These are phyloP conservation scores for Scleromitrula shiraiana DNA, from an alignment of 2,329 filamentous ascomycete genomes.

Conservation along the genomic window DNA sequence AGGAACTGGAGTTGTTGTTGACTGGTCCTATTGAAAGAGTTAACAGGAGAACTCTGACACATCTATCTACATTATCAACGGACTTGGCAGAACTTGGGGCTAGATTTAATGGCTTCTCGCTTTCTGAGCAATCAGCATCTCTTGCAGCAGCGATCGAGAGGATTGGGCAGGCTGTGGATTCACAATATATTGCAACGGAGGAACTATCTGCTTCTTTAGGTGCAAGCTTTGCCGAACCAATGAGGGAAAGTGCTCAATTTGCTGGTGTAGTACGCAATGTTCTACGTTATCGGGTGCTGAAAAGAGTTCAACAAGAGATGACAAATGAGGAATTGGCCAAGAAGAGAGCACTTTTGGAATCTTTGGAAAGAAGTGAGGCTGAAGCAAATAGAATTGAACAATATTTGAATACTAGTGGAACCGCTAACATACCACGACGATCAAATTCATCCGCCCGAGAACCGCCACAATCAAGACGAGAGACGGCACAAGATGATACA, in stretches of 20 bases:
- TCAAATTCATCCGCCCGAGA: constrained; percentile 53
- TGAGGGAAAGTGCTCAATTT: constrained; percentile 96
- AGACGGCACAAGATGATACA: constrained; percentile 63
- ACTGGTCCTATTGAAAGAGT: constrained; percentile 96
- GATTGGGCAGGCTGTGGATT: constrained; percentile 88
- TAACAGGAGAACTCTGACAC: constrained; percentile 79
- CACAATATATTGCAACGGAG: constrained; percentile 91
- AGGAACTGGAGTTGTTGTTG: constrained; percentile 80
- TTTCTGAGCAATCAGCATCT: constrained; percentile 84
- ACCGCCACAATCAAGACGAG: constrained; percentile 38
- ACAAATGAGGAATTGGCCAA: constrained; percentile 87
- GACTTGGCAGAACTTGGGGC: constrained; percentile 91
- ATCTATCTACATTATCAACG: constrained; percentile 73
- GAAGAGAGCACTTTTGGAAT: constrained; percentile 74
- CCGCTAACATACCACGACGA: constrained; percentile 53
- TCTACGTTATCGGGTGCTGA: constrained; percentile 80
- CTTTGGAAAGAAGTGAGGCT: constrained; percentile 85
- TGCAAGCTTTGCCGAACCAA: constrained; percentile 91
- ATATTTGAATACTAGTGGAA: constrained; percentile 71
- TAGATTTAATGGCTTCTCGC: constrained; percentile 92
- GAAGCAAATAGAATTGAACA: constrained; percentile 92
- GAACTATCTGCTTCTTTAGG: constrained; percentile 83
- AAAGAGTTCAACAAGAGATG: constrained; percentile 95
- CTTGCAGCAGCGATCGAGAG: constrained; percentile 90
- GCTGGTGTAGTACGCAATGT: constrained; percentile 88